Base-by-base conservation (phyloP, 352 stramenopile species). In the Globisporangium iwayamae region DNA sequence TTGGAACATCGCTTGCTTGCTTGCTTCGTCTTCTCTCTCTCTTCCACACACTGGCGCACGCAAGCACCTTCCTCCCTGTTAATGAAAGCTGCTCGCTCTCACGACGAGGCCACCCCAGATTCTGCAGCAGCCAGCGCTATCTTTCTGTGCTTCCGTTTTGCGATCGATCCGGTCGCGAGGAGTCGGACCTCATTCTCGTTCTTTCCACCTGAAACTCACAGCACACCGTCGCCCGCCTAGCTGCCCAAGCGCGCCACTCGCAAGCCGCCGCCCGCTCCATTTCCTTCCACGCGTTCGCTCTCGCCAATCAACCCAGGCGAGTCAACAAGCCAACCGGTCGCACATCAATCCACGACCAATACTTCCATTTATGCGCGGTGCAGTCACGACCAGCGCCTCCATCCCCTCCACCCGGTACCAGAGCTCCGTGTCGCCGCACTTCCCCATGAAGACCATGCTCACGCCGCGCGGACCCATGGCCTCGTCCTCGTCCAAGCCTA, bases 361-460 rank as follows among this genome's bases (percentile, higher is more conserved):
- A 50, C 38, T 54, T 53, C 36, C 47, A 60, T 60, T 60, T 55
- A 66, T 62, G 56, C 56, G 56, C 9, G 41, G 36, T 62, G 38
- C 56, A 25, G n/a, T 39, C 39, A 32, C 56, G n/a, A 55, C 56
- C 22, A n/a, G 43, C 18, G 5, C 39, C 25, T 32, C 36, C 36
- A 30, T 20, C 25, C 20, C 25, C 56, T 16, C 52, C 3, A 25
- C n/a, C n/a, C 54, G 46, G 28, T 68, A 68, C 47, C 55, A 63
- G 47, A 68, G 63, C 56, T 63, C 63, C 34, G 55, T 68, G 46
- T 45, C 56, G 11, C 56, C 63, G 28, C 63, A 68, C 20, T 68
- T 64, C 56, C 55, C 63, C 6, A 68, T 68, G 63, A 68, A 68
- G 63, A 68, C 63, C 28, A 68, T 60, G 56, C 48, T 68, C 36